A percentile compares a stretch with the other conserved stretches of the same genome.
phyloP scores from a whole-genome alignment of 2,329 filamentous ascomycete species.

The Monosporascus sp. region DNA sequence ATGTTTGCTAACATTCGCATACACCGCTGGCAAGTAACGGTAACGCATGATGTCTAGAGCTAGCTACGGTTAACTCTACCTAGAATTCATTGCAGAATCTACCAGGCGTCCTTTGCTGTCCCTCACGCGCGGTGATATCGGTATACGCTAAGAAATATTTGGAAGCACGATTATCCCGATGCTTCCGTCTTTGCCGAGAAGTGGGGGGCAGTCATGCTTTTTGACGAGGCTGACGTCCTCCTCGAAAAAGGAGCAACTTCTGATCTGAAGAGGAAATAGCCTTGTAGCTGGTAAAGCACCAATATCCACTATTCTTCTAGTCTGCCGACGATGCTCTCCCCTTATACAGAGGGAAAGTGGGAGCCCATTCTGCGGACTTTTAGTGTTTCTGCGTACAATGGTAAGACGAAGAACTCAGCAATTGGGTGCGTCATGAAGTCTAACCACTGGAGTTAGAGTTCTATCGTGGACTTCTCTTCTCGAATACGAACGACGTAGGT shows the following conservation, averaged over 20 bases:
- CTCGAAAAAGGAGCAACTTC: slow-evolving; percentile 3
- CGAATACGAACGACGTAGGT: slow-evolving; percentile 26
- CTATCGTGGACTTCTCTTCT: slow-evolving; percentile 20
- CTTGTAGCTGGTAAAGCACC: slow-evolving; percentile 4
- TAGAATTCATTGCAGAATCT: slow-evolving; percentile 18
- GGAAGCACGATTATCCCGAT: slow-evolving; percentile 2
- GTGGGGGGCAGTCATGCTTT: slow-evolving; percentile 7
- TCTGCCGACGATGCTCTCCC: too few relatives aligned
- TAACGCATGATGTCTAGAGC: not conserved
- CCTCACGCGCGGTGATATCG: slow-evolving; percentile 14
- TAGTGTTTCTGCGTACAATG: slow-evolving; percentile 17
- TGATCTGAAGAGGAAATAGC: slow-evolving; percentile 6
- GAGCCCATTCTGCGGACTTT: not conserved
- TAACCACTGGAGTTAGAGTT: slow-evolving; percentile 6
- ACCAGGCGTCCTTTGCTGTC: slow-evolving; percentile 16
- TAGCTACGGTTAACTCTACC: not conserved
- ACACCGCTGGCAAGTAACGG: not conserved
- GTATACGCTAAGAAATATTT: slow-evolving; percentile 2
- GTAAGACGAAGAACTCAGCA: not conserved
- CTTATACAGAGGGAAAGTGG: too few relatives aligned
- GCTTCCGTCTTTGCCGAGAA: slow-evolving; percentile 8
- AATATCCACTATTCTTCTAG: not conserved
- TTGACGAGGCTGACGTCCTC: not conserved
- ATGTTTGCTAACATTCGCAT: not conserved
- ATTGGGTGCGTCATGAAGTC: not conserved